A percentile compares a stretch with the other conserved stretches of the same genome.
Conservation (phyloP, 1,139 yeast genomes). For the Zygosaccharomyces pseudobailii region DNA sequence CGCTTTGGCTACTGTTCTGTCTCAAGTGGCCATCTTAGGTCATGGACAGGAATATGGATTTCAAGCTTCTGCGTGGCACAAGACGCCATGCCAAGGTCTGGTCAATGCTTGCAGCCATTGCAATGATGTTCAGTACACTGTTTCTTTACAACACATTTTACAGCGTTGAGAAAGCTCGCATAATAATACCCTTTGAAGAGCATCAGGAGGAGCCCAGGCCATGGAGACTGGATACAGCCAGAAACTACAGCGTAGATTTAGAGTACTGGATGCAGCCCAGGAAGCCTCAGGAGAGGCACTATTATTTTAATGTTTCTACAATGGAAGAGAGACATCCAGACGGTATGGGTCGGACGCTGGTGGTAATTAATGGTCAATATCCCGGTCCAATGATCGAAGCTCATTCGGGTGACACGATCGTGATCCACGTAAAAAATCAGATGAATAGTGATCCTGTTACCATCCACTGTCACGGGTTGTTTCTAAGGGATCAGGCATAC, state of each 20-base stretch:
- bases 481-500: constrained; percentile 43
- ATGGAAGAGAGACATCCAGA: constrained; percentile 27
- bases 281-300: constrained; percentile 17
- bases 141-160: neutral
- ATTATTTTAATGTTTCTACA: constrained; percentile 17
- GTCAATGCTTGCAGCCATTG: neutral
- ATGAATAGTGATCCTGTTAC: constrained; percentile 45
- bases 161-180: neutral
- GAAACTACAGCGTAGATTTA: constrained; percentile 16
- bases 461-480: constrained; percentile 55
- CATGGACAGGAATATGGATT: neutral
- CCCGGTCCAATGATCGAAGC: constrained; percentile 44
- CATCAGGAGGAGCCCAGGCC: neutral
- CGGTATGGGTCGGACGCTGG: constrained; percentile 33
- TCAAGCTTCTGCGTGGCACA: neutral
- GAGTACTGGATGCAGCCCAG: constrained; percentile 15
- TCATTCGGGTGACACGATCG: constrained; percentile 43
- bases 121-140: neutral
- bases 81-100: neutral
- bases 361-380: constrained; percentile 47
- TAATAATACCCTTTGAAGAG: neutral
- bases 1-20: neutral
- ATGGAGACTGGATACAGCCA: constrained; percentile 18
- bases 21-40: neutral
- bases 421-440: constrained; percentile 44